phyloP scores from a whole-genome alignment of 2,329 filamentous ascomycete genomes.

The Arthrobotrys sinensis region DNA sequence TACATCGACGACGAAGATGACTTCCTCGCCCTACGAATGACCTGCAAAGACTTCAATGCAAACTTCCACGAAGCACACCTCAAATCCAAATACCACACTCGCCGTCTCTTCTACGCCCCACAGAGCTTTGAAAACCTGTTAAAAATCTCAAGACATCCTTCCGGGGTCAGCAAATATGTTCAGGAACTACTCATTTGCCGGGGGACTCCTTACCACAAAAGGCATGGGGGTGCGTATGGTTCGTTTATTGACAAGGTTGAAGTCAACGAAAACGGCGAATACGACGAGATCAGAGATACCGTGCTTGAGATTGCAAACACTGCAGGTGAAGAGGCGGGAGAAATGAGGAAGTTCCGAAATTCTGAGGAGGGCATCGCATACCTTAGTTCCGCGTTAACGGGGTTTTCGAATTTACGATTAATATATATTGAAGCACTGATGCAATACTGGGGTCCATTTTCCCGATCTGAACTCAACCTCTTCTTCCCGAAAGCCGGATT shows the following conservation, averaged over 20 bases:
- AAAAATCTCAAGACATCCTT: constrained; percentile 27
- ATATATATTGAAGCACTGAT: neutral
- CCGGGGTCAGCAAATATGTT: constrained; percentile 16
- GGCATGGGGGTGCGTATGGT: too few species aligned
- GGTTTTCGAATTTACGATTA: constrained; percentile 13
- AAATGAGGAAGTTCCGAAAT: neutral
- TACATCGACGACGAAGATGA: constrained; percentile 35
- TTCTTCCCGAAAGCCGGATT: constrained; percentile 18
- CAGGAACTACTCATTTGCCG: neutral
- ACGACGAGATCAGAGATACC: neutral
- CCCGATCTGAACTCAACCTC: constrained; percentile 22
- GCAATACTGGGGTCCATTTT: neutral
- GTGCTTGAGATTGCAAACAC: neutral
- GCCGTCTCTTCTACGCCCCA: constrained; percentile 2
- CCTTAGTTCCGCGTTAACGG: constrained; percentile 20
- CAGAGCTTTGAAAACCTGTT: constrained; percentile 23
- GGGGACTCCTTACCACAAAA: neutral
- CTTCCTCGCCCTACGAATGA: constrained; percentile 33
- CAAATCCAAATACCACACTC: constrained; percentile 5
- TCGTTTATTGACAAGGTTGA: neutral
- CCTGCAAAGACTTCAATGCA: constrained; percentile 16
- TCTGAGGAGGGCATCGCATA: neutral
- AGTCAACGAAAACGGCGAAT: neutral
- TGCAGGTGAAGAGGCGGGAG: neutral
- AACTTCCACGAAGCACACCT: constrained; percentile 18